Conservation (phyloP, 176 grass and related monocot genomes). For the Leersia perrieri region DNA sequence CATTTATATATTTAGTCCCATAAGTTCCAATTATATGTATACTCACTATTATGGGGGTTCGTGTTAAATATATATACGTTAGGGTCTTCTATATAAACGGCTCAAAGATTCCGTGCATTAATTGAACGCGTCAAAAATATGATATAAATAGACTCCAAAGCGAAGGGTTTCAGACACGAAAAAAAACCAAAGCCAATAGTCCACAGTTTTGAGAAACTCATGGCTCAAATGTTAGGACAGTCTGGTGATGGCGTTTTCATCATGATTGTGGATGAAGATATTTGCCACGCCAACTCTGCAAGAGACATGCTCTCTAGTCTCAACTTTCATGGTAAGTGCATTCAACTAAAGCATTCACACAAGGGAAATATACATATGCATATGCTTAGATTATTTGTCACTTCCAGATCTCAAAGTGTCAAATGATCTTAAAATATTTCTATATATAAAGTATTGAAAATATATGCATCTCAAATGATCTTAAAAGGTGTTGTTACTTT, state of each 20-base stretch:
- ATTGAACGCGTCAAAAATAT: neutral
- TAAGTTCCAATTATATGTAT: neutral
- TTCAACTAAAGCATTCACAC: too few relatives aligned
- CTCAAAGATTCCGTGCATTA: neutral
- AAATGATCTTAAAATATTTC: neutral
- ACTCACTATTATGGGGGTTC: neutral
- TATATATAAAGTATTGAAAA: neutral
- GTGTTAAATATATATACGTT: neutral
- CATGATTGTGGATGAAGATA: slow-evolving; percentile 25
- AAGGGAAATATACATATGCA: neutral
- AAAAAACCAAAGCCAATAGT: neutral
- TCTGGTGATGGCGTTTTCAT: neutral
- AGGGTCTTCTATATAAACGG: neutral
- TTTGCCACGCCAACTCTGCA: neutral
- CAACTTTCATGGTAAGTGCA: slow-evolving; percentile 10
- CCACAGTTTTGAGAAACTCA: neutral
- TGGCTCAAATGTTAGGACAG: neutral
- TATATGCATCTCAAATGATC: too few relatives aligned
- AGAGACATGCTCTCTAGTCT: neutral
- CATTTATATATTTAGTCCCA: neutral
- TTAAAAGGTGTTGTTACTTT: neutral
- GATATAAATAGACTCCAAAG: neutral
- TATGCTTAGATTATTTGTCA: neutral
- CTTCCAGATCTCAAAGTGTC: neutral
- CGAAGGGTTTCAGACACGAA: neutral